Evolutionary conservation across 371 early-diverging fungal species (phyloP).

Genomic region (Rhizopus arrhizus): DNA sequence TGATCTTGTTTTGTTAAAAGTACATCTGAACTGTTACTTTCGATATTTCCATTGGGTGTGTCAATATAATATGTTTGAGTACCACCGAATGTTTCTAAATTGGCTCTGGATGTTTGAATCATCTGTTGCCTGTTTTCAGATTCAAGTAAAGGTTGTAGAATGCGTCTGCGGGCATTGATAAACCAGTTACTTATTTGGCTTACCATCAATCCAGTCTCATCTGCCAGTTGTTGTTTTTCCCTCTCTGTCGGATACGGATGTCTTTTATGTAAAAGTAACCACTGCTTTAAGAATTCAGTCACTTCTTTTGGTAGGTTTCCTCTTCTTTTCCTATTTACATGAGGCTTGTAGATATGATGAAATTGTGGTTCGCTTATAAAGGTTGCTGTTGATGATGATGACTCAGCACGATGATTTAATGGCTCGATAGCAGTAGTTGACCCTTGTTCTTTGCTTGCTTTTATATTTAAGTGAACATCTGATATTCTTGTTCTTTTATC

Average conservation of each 20-base stretch:
- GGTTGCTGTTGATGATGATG: neutral
- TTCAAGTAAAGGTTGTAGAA: slow-evolving; percentile 55
- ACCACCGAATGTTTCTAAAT: neutral
- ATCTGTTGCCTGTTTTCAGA: slow-evolving; percentile 28
- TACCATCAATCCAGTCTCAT: slow-evolving; percentile 67
- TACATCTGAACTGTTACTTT: neutral
- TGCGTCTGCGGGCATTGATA: slow-evolving; percentile 83
- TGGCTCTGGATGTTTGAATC: neutral
- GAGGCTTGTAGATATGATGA: slow-evolving; percentile 14
- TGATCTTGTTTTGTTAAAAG: neutral
- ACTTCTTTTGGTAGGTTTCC: slow-evolving; percentile 69
- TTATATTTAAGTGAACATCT: no score
- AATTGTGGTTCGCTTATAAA: slow-evolving; percentile 22
- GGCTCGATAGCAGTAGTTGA: no score
- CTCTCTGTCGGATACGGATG: slow-evolving; percentile 85
- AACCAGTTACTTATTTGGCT: slow-evolving; percentile 92
- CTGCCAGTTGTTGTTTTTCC: slow-evolving; percentile 69
- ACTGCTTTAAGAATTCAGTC: slow-evolving; percentile 65
- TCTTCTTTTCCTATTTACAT: slow-evolving; percentile 42
- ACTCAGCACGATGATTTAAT: no score
- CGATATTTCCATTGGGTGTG: no score
- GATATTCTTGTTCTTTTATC: neutral
- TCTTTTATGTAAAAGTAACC: slow-evolving; percentile 76
- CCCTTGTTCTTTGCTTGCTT: no score
- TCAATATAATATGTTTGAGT: no score